Evolutionary conservation across 345 rosid species (phyloP).

Genomic region (Citrus sp.): DNA sequence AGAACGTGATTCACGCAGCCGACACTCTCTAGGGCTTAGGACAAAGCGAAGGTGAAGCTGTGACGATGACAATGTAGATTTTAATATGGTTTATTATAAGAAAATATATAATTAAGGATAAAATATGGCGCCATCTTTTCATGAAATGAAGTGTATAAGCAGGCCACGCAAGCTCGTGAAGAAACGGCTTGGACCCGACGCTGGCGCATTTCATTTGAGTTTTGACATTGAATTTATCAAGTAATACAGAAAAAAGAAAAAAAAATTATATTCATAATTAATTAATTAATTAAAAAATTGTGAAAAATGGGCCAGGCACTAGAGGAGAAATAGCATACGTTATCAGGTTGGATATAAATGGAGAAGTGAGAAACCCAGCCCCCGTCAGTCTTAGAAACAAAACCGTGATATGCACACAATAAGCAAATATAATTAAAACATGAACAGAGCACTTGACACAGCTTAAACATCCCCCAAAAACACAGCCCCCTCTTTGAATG

Average conservation of each 20-base stretch:
- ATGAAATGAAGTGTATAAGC: neutral
- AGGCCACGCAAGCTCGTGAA: neutral
- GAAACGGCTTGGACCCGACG: conserved; percentile 12
- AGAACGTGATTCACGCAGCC: conserved; percentile 37
- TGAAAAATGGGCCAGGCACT: conserved; percentile 5
- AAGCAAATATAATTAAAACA: neutral
- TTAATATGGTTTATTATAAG: neutral
- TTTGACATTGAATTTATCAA: conserved; percentile 2
- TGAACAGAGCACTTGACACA: neutral
- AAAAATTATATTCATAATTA: no score
- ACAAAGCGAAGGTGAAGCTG: neutral
- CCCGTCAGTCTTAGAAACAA: neutral
- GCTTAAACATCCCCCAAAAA: neutral
- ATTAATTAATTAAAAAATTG: neutral
- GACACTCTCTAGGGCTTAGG: neutral
- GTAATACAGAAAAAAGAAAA: neutral
- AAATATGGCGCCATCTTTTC: neutral
- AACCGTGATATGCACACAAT: neutral
- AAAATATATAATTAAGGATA: neutral
- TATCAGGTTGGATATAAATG: conserved; percentile 16
- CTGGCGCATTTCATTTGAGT: neutral
- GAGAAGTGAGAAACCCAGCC: neutral
- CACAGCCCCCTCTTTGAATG: neutral
- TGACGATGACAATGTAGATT: conserved; percentile 10
- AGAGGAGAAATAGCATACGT: conserved; percentile 24